These are phyloP conservation scores for Chaetoceros muelleri DNA, from an alignment of 108 stramenopile genomes.

Conservation along the genomic window DNA sequence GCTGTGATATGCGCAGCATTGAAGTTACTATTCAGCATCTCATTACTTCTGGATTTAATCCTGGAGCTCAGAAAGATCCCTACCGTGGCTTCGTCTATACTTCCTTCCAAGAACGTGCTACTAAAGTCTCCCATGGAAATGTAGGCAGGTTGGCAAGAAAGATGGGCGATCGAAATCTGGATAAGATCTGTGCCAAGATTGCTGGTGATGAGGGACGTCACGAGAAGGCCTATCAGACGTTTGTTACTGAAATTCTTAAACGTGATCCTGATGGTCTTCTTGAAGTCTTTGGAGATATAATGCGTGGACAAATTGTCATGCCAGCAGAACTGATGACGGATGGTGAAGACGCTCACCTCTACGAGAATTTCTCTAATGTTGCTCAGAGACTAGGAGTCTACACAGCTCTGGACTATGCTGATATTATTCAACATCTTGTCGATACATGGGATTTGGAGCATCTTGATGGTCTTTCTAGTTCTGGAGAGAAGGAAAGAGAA, in stretches of 20 bases:
- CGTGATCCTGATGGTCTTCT: conserved; percentile 80
- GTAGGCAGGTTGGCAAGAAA: conserved; percentile 70
- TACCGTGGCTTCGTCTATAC: conserved; percentile 91
- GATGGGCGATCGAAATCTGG: conserved; percentile 57
- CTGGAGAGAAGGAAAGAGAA: conserved; percentile 78
- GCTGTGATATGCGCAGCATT: conserved; percentile 80
- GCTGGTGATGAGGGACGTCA: conserved; percentile 89
- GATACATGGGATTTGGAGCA: conserved; percentile 74
- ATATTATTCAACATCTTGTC: conserved; percentile 82
- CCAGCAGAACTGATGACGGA: conserved; percentile 89
- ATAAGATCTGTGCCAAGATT: conserved; percentile 77
- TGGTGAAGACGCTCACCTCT: conserved; percentile 57
- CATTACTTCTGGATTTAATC: conserved; percentile 86
- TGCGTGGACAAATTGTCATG: conserved; percentile 86
- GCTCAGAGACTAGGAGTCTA: conserved; percentile 83
- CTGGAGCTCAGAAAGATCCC: conserved; percentile 79
- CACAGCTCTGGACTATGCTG: conserved; percentile 88
- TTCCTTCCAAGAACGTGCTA: conserved; percentile 90
- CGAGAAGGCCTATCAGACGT: conserved; percentile 86
- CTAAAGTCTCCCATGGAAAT: conserved; percentile 80
- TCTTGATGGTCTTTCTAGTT: conserved; percentile 54
- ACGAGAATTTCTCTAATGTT: conserved; percentile 75
- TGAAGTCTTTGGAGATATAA: conserved; percentile 74
- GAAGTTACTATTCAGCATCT: conserved; percentile 90
- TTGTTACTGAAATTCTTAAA: conserved; percentile 72